phyloP scores from a whole-genome alignment of 2,329 filamentous ascomycete genomes.

The Diplodia scrobiculata region DNA sequence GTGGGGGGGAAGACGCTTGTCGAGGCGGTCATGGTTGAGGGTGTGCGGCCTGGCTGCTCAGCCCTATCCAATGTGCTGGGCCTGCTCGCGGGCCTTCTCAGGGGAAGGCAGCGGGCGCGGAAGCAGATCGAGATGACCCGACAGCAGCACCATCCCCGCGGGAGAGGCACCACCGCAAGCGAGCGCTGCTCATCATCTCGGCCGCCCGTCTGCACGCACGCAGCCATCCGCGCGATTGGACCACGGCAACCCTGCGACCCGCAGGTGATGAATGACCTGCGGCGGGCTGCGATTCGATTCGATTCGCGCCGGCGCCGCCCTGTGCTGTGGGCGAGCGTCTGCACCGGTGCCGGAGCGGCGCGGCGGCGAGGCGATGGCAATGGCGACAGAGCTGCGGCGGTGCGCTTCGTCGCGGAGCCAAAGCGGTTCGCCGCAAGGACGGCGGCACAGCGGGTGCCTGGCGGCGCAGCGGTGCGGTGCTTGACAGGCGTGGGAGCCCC shows the following conservation, averaged over 20 bases:
- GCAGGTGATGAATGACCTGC: not conserved
- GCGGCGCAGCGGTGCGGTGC: not conserved
- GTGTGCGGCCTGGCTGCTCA: constrained; percentile 21
- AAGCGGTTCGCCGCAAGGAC: not conserved
- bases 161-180: constrained; percentile 25
- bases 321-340: too few relatives aligned
- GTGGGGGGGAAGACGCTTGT: constrained; percentile 5
- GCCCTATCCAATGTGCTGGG: constrained; percentile 26
- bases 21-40: constrained; percentile 20
- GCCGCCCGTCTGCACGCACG: constrained; percentile 11
- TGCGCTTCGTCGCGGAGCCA: not conserved
- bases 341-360: not conserved
- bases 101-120: constrained; percentile 10
- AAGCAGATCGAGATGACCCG: constrained; percentile 17
- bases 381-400: not conserved
- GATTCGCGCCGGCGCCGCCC: too few relatives aligned
- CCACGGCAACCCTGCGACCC: not conserved
- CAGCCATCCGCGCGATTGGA: not conserved
- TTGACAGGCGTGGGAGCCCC: too few relatives aligned
- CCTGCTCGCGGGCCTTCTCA: constrained; percentile 21
- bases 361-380: too few relatives aligned
- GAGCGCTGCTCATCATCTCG: constrained; percentile 23
- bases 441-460: constrained; percentile 10
- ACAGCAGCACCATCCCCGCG: constrained; percentile 18
- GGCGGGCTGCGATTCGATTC: not conserved